Percentiles rank a stretch among this genome's conserved stretches.
phyloP scores from a whole-genome alignment of 2,329 filamentous ascomycete species.

The Fusarium bactridioides region DNA sequence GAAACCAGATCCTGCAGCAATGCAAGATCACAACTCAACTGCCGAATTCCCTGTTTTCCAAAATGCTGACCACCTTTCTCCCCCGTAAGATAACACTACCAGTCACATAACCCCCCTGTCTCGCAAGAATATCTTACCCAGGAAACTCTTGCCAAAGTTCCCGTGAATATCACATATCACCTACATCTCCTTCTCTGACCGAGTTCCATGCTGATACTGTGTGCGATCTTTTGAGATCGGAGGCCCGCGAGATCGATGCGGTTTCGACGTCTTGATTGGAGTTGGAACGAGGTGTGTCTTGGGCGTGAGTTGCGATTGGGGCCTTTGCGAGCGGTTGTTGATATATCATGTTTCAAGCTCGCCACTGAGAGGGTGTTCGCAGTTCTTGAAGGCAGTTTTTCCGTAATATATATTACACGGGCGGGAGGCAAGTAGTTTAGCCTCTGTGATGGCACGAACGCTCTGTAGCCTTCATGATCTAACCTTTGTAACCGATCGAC shows the following conservation, averaged over 20 bases:
- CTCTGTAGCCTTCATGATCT: neutral
- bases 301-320: neutral
- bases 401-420: neutral
- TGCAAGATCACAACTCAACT: neutral
- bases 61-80: neutral
- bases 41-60: neutral
- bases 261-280: neutral
- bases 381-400: neutral
- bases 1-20: neutral
- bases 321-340: neutral
- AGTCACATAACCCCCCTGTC: slow-evolving; percentile 5
- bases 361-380: neutral
- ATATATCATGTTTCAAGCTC: neutral
- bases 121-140: slow-evolving; percentile 2
- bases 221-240: slow-evolving; percentile 5
- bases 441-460: neutral
- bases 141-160: slow-evolving; percentile 14
- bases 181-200: neutral
- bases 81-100: neutral
- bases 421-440: neutral
- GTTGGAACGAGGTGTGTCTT: neutral
- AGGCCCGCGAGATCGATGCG: neutral
- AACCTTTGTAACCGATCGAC: neutral
- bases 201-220: slow-evolving; percentile 2
- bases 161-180: slow-evolving; percentile 20